Evolutionary conservation across 352 stramenopile species (phyloP).

Genomic region (Globisporangium radiosum): DNA sequence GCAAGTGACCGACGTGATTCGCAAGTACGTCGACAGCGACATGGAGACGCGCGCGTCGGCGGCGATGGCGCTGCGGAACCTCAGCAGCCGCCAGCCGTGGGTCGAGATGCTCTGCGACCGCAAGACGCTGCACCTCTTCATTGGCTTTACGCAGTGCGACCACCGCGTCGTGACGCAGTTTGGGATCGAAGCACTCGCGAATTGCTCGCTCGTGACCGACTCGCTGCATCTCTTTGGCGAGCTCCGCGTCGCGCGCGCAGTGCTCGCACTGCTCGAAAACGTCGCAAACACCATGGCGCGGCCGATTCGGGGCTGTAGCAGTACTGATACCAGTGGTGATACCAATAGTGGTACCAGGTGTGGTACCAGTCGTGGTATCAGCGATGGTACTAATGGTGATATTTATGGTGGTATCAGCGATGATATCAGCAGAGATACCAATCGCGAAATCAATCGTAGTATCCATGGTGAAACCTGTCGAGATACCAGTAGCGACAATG

Average conservation of each 20-base stretch:
- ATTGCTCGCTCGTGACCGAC: constrained; percentile 72
- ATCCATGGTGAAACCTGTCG: not conserved
- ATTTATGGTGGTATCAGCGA: too few relatives aligned
- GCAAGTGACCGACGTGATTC: constrained; percentile 61
- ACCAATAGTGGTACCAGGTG: not conserved
- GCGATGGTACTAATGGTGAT: too few relatives aligned
- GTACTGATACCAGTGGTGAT: too few relatives aligned
- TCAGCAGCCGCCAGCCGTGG: constrained; percentile 66
- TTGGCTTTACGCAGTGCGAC: constrained; percentile 44
- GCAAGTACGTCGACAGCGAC: constrained; percentile 64
- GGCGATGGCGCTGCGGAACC: constrained; percentile 66
- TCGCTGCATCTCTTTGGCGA: constrained; percentile 69
- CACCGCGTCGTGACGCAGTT: constrained; percentile 58
- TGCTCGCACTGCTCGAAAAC: constrained; percentile 44
- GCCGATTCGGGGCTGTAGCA: too few relatives aligned
- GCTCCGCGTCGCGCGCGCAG: constrained; percentile 41
- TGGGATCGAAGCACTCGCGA: constrained; percentile 55
- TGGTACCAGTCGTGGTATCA: too few relatives aligned
- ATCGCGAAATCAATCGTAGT: too few relatives aligned
- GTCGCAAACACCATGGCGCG: not conserved
- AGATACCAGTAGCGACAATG: not conserved
- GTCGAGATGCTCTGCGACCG: constrained; percentile 78
- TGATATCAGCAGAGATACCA: too few relatives aligned
- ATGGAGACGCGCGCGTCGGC: constrained; percentile 60
- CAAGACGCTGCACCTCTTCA: constrained; percentile 53